Percentiles rank a stretch among this genome's conserved stretches.
Evolutionary conservation across 2,329 filamentous ascomycete species (phyloP).

Genomic region (Ophiostoma himal-ulmi): DNA sequence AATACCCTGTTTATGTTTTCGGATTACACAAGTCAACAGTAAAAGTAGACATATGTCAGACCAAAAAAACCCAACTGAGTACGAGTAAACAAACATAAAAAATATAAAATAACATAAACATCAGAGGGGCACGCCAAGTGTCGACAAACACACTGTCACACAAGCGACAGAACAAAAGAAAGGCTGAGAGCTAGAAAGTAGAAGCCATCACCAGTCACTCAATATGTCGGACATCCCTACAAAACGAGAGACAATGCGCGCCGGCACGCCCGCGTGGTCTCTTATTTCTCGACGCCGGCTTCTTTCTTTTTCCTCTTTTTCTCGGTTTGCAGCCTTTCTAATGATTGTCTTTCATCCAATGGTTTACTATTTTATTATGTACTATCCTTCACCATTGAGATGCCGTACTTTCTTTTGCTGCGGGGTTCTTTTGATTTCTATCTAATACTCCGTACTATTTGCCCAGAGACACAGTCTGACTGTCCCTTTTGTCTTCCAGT

Average conservation of each 20-base stretch:
- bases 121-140: too few relatives aligned
- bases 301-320: not conserved
- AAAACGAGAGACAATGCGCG: not conserved
- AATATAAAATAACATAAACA: too few relatives aligned
- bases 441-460: not conserved
- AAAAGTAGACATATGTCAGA: too few relatives aligned
- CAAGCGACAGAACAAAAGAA: not conserved
- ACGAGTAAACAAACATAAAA: too few relatives aligned
- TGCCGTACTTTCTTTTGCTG: not conserved
- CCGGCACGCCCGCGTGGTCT: not conserved
- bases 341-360: not conserved
- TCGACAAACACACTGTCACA: not conserved
- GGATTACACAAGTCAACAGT: too few relatives aligned
- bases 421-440: not conserved
- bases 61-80: too few relatives aligned
- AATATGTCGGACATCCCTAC: too few relatives aligned
- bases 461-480: not conserved
- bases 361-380: not conserved
- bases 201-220: not conserved
- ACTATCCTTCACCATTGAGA: not conserved
- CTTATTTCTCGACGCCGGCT: not conserved
- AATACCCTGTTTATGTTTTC: not conserved
- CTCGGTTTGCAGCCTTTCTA: not conserved
- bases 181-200: not conserved
- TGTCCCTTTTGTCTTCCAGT: not conserved